Evolutionary conservation across 352 stramenopile species (phyloP), one percentile per base, ranked within the genome.

Genomic region (Elongisporangium anandrum): DNA sequence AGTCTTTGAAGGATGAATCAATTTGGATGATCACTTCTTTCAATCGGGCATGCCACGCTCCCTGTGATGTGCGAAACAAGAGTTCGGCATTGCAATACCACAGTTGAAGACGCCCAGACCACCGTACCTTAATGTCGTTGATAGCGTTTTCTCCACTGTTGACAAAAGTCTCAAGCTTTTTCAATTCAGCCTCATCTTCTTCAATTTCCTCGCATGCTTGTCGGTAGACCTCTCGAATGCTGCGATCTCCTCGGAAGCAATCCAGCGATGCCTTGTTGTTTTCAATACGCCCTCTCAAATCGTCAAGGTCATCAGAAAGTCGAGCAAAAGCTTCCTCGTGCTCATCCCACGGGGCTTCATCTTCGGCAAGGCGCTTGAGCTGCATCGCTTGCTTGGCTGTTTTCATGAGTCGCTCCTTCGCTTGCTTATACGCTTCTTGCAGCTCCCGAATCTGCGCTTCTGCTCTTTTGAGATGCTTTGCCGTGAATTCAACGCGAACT

Each of bases 181-280:
- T 63, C 41, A 96, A 39, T 0, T 78, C 49, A 0, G 57, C 61
- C 68, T 94, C 85, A 55, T 94, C 87, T 15, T 72, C 57, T 47
- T 66, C 61, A 54, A 96, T 96, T 66, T 96, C 81, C 1, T 22
- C 34, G 38, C 68, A 73, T 4, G 92, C 69, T 19, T 77, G 79
- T 54, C 90, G 67, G 49, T 92, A 96, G 49, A 91, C 70, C 21
- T 88, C 82, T 17, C 80, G 79, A 38, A 96, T 75, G 50, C 68
- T 86, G 39, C 73, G 75, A 59, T 96, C 87, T 4, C 85, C 87
- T 7, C 83, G 81, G 61, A 96, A 96, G 38, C 83, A 89, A 23
- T 91, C 83, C 9, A 94, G 54, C 13, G 81, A 79, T 34, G 79
- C 81, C 60, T 86, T 84, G 73, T 94, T 94, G 66, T 92, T 96